Evolutionary conservation across 139 green algal genomes (phyloP).

Genomic region (Desmodesmus armatus): DNA sequence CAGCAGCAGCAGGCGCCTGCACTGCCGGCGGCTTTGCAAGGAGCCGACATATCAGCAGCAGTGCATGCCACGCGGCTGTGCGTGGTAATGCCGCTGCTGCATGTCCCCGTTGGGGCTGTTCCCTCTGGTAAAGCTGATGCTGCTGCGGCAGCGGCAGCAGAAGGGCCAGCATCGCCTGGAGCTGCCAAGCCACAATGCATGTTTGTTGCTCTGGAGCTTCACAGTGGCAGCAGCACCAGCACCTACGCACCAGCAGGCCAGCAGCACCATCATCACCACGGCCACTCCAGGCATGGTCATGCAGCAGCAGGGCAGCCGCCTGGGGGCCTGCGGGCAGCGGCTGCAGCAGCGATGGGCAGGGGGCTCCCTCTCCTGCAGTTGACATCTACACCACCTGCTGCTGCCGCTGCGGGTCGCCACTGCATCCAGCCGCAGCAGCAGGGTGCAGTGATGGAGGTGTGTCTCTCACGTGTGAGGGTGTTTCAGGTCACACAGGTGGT

Average conservation of each 20-base stretch:
- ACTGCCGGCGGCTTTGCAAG: background rate
- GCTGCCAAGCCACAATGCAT: background rate
- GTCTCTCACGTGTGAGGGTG: background rate
- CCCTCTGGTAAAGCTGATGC: too few species aligned
- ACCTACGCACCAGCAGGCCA: background rate
- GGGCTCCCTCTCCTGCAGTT: background rate
- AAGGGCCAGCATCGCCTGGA: slow-evolving; percentile 27
- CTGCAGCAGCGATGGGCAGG: slow-evolving; percentile 3
- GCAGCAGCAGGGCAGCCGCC: slow-evolving; percentile 1
- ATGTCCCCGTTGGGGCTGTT: too few species aligned
- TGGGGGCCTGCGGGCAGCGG: background rate
- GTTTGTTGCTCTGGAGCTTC: slow-evolving; percentile 23
- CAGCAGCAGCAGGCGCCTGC: slow-evolving; percentile 22
- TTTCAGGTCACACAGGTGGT: background rate
- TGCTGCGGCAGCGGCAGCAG: background rate
- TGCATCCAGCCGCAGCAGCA: slow-evolving; percentile 23
- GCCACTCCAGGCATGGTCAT: background rate
- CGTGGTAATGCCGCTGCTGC: slow-evolving; percentile 29
- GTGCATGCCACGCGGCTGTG: slow-evolving; percentile 11
- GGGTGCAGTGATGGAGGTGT: slow-evolving; percentile 1
- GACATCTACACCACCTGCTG: background rate
- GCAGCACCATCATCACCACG: background rate
- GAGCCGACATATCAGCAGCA: background rate
- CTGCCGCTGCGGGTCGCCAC: background rate
- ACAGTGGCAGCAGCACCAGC: slow-evolving; percentile 27